Base-by-base conservation (phyloP, 2,329 filamentous ascomycete genomes). In the Sporothrix sp. region DNA sequence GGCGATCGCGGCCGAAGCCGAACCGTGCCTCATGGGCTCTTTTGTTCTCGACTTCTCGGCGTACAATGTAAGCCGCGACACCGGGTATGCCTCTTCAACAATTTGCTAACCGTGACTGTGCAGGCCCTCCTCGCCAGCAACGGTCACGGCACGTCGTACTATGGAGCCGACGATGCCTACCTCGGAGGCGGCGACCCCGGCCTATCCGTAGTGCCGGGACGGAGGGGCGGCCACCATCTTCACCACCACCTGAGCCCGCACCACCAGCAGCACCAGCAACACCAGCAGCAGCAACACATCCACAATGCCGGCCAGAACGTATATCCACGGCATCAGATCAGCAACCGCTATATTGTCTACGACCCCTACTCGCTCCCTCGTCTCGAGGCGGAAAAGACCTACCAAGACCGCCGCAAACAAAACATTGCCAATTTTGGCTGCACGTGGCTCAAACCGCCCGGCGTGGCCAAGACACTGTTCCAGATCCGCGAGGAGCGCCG, bases 401-500 rank as follows among this genome's bases (percentile, higher is more conserved):
- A 81, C 52, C 76, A 94, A 57, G 78, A 83, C 50, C 77, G 84
- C 8, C 87, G 91, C 42, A 88, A 90, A 61, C 70, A 79, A 43
- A 88, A 91, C 58, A 84, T 97, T 27, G 79, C 85, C 43, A 86
- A 89, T 61, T 96, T 94, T 63, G 93, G 93, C 54, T 85, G 83
- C 57, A 79, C 78, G 39, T 98, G 93, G 93, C 82, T 98, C 51
- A 86, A 85, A 52, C 93, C 93, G 0, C 89, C 88, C 0, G 93
- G 91, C 7, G 76, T 95, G 50, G 66, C 81, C 52, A 98, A 97
- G 73, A 95, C 91, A 1, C 79, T 95, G 53, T 84, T 94, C 63
- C 89, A 94, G 56, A 79, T 89, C 68, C 83, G 85, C 37, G 93
- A 98, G 67, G 93, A 98, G 70, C 81, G 84, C 58, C 79, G 85